Evolutionary conservation across 2,329 filamentous ascomycete genomes (phyloP).

Genomic region (Fusarium beomiforme): DNA sequence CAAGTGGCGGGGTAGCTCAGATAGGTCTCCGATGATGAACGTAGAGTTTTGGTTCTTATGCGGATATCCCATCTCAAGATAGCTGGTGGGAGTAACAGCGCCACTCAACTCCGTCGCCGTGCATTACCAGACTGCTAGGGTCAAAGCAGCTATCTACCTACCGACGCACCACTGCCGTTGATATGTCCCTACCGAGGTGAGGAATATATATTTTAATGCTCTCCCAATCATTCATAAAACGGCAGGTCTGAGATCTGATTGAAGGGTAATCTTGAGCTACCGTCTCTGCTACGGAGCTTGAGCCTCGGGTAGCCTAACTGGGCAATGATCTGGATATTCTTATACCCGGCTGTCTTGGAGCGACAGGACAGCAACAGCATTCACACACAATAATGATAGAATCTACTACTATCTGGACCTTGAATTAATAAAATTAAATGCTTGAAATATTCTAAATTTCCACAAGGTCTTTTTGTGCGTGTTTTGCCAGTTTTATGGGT

Average conservation of each 20-base stretch:
- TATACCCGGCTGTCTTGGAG: neutral
- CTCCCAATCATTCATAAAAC: no score
- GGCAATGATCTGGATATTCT: slow-evolving; percentile 1
- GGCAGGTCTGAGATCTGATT: neutral
- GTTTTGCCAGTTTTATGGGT: no score
- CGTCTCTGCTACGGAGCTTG: no score
- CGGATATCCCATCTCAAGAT: no score
- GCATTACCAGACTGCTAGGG: no score
- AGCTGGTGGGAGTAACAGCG: no score
- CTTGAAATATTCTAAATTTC: no score
- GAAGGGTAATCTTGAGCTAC: neutral
- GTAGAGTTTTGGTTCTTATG: neutral
- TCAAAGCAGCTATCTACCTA: neutral
- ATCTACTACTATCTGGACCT: no score
- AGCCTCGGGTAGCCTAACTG: slow-evolving; percentile 31
- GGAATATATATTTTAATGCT: no score
- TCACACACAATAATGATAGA: no score
- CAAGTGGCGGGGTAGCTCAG: neutral
- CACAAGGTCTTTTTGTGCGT: neutral
- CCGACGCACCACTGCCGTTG: neutral
- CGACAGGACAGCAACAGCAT: rapidly evolving
- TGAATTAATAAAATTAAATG: no score
- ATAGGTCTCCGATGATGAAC: neutral
- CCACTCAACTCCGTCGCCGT: neutral
- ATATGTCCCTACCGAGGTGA: neutral